Evolutionary conservation across 2,329 filamentous ascomycete genomes (phyloP).

Genomic region (Colletotrichum euphorbiae): DNA sequence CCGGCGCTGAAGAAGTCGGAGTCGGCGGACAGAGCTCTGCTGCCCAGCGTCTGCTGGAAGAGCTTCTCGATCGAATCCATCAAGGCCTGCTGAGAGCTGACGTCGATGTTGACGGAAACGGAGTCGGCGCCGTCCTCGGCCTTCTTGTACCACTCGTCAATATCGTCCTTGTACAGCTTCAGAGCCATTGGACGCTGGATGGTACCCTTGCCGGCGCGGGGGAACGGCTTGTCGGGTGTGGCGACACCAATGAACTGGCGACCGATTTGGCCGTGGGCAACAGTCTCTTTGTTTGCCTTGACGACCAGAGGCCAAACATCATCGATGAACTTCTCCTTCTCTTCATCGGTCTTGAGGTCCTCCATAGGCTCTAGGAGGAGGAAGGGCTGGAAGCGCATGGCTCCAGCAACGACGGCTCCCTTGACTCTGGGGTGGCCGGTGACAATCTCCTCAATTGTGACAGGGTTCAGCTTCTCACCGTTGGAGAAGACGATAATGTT

Average conservation of each 20-base stretch:
- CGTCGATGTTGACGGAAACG: slow-evolving; percentile 56
- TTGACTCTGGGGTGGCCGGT: slow-evolving; percentile 53
- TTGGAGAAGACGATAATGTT: slow-evolving; percentile 61
- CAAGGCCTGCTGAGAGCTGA: slow-evolving; percentile 43
- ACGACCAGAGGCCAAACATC: slow-evolving; percentile 58
- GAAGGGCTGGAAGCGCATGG: slow-evolving; percentile 58
- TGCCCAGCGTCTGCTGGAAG: slow-evolving; percentile 40
- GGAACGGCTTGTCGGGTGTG: slow-evolving; percentile 55
- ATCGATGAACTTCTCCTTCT: slow-evolving; percentile 50
- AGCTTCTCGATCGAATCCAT: slow-evolving; percentile 43
- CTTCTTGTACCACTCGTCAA: slow-evolving; percentile 55
- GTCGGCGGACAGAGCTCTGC: slow-evolving; percentile 42
- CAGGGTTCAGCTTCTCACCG: slow-evolving; percentile 62
- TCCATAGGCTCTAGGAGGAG: slow-evolving; percentile 60
- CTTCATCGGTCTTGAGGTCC: slow-evolving; percentile 43
- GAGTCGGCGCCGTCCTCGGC: slow-evolving; percentile 53
- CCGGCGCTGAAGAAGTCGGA: slow-evolving; percentile 54
- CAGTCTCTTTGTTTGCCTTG: slow-evolving; percentile 53
- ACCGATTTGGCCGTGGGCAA: slow-evolving; percentile 57
- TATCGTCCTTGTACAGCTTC: slow-evolving; percentile 56
- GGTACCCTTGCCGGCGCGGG: slow-evolving; percentile 58
- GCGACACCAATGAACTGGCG: slow-evolving; percentile 54
- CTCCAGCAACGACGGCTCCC: slow-evolving; percentile 59
- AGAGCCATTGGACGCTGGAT: slow-evolving; percentile 54
- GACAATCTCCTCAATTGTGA: slow-evolving; percentile 57